Percentiles rank a stretch among this genome's conserved stretches.
These are phyloP conservation scores for Irpex sp. DNA, from an alignment of 1,284 basidiomycete genomes.

Conservation along the genomic window DNA sequence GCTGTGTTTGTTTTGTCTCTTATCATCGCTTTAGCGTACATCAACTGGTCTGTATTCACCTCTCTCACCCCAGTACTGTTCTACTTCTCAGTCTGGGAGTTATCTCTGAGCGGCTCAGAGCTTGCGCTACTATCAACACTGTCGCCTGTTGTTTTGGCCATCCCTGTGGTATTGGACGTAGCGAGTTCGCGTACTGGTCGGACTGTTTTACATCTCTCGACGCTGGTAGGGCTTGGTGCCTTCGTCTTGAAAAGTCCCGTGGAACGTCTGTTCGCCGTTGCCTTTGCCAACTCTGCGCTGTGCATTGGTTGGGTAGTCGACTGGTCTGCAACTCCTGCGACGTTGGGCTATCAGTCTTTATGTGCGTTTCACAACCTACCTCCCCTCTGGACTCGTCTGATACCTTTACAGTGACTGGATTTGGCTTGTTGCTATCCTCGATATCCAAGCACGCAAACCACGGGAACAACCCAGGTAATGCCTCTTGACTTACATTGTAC, in stretches of 20 bases:
- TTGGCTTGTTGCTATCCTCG: conserved; percentile 69
- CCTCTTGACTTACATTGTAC: neutral
- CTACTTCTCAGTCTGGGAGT: conserved; percentile 90
- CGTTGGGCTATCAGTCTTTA: conserved; percentile 48
- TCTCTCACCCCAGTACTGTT: conserved; percentile 82
- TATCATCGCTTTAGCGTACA: conserved; percentile 53
- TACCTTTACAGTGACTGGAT: conserved; percentile 46
- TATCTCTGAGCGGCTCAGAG: conserved; percentile 78
- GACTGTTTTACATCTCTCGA: conserved; percentile 44
- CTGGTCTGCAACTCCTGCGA: conserved; percentile 45
- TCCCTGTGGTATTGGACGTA: conserved; percentile 41
- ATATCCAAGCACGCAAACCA: conserved; percentile 79
- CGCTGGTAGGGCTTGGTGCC: conserved; percentile 57
- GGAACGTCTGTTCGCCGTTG: conserved; percentile 55
- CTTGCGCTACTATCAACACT: conserved; percentile 65
- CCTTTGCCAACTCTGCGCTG: conserved; percentile 47
- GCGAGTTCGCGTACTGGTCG: conserved; percentile 45
- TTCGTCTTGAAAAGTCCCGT: conserved; percentile 55
- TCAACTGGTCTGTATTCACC: conserved; percentile 88
- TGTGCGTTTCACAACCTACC: conserved; percentile 38
- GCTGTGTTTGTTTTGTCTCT: neutral
- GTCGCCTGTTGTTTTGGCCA: conserved; percentile 60
- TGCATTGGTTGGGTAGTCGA: conserved; percentile 52
- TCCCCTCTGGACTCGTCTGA: conserved; percentile 1
- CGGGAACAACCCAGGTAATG: conserved; percentile 74